Conservation (phyloP, 495 filamentous ascomycete genomes). For the Hyaloscypha bicolor region DNA sequence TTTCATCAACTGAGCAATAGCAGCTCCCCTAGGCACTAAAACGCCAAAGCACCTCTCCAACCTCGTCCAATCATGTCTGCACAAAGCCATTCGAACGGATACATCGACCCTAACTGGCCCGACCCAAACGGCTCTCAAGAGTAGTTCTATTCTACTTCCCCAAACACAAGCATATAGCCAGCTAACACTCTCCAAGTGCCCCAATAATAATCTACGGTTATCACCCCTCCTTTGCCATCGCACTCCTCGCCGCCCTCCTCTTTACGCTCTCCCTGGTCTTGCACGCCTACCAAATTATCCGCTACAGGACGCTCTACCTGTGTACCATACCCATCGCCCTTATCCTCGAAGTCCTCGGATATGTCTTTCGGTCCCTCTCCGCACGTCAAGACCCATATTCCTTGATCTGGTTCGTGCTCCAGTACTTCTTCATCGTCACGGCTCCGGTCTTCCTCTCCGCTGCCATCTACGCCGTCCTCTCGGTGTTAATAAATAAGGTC, state of each 20-base stretch:
- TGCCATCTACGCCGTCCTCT: constrained; percentile 53
- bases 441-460: constrained; percentile 59
- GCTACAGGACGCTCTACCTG: constrained; percentile 37
- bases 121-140: constrained; percentile 29
- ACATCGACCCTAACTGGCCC: constrained; percentile 40
- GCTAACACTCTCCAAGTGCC: neutral
- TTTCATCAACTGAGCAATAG: neutral
- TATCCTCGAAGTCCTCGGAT: constrained; percentile 48
- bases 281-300: constrained; percentile 35
- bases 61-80: neutral
- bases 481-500: constrained; percentile 43
- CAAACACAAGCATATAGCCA: neutral
- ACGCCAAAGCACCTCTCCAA: neutral
- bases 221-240: constrained; percentile 36
- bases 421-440: constrained; percentile 62
- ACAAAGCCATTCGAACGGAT: constrained; percentile 16
- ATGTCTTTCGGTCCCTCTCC: constrained; percentile 44
- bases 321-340: constrained; percentile 35
- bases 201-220: constrained; percentile 29
- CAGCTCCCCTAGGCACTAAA: neutral
- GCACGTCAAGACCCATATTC: constrained; percentile 49
- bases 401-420: constrained; percentile 55
- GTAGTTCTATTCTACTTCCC: neutral
- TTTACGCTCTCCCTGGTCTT: constrained; percentile 36
- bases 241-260: constrained; percentile 33